Percentiles rank a stretch among this genome's conserved stretches.
Evolutionary conservation across 2,329 filamentous ascomycete genomes (phyloP).

Genomic region (Colletotrichum ledebouriae): DNA sequence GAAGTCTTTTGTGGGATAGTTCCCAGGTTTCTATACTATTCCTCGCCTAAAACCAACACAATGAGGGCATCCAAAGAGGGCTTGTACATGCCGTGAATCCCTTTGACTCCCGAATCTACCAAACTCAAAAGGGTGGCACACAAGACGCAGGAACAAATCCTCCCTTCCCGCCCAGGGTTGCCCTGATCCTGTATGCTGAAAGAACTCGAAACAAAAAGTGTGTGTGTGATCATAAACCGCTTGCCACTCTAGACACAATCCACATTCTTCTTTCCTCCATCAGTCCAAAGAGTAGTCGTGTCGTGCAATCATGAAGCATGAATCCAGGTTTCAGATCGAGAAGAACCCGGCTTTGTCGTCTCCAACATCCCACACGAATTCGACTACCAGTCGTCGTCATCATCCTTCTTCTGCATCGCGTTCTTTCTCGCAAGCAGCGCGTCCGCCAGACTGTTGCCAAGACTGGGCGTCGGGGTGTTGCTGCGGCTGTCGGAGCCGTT

Average conservation of each 20-base stretch:
- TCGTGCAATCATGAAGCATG: conserved; percentile 43
- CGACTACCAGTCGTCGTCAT: conserved; percentile 77
- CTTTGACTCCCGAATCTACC: conserved; percentile 37
- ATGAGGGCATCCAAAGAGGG: conserved; percentile 40
- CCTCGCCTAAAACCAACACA: conserved; percentile 39
- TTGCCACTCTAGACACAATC: conserved; percentile 29
- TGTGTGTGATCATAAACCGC: conserved; percentile 32
- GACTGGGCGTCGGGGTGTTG: conserved; percentile 77
- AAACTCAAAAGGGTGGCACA: conserved; percentile 30
- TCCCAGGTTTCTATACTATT: conserved; percentile 40
- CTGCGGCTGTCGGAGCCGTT: conserved; percentile 75
- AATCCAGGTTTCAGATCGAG: conserved; percentile 35
- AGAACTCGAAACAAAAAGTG: conserved; percentile 31
- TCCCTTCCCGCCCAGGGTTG: conserved; percentile 36
- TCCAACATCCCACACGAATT: conserved; percentile 37
- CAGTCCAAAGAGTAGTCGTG: conserved; percentile 39
- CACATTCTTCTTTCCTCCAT: conserved; percentile 33
- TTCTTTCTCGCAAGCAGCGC: conserved; percentile 82
- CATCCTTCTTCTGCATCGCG: conserved; percentile 78
- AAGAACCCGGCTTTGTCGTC: conserved; percentile 33
- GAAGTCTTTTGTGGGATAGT: conserved; percentile 31
- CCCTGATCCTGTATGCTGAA: conserved; percentile 42
- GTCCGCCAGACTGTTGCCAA: conserved; percentile 82
- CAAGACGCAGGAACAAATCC: conserved; percentile 35
- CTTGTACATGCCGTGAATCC: conserved; percentile 35